Percentiles rank a stretch among this genome's conserved stretches.
phyloP scores from a whole-genome alignment of 495 filamentous ascomycete genomes.

The Barbatosphaeria neglecta region DNA sequence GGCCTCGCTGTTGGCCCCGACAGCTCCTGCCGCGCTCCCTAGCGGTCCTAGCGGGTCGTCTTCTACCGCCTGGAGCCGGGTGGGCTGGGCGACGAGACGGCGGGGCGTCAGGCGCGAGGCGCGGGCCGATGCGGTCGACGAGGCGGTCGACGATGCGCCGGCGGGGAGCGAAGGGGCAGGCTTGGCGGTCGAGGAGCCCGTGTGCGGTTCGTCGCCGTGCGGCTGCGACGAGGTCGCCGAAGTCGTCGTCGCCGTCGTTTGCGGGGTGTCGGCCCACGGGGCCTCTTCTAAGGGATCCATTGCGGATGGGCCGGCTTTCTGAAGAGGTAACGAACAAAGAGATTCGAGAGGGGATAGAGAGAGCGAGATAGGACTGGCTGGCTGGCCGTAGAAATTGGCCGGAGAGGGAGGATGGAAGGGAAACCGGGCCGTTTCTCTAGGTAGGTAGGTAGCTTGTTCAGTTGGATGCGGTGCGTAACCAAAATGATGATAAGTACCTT shows the following conservation, averaged over 20 bases:
- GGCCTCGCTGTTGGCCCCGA: conserved; percentile 56
- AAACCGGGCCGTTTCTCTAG: too few relatives aligned
- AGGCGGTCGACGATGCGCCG: conserved; percentile 22
- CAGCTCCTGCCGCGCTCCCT: conserved; percentile 36
- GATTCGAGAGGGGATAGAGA: not conserved
- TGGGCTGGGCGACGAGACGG: conserved; percentile 69
- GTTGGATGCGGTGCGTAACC: too few relatives aligned
- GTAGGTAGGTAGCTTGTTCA: too few relatives aligned
- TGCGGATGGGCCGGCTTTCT: not conserved
- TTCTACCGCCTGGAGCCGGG: conserved; percentile 76
- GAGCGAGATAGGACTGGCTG: not conserved
- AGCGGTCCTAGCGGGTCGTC: conserved; percentile 82
- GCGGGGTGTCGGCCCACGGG: conserved; percentile 24
- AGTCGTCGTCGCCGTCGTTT: conserved; percentile 4
- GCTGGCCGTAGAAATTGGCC: too few relatives aligned
- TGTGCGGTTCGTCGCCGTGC: not conserved
- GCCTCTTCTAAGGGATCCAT: conserved; percentile 16
- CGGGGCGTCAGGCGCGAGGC: conserved; percentile 42
- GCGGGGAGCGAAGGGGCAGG: conserved; percentile 10
- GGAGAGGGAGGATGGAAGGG: too few relatives aligned
- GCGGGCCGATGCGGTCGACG: conserved; percentile 27
- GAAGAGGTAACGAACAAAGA: not conserved
- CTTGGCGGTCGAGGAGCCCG: conserved; percentile 1
- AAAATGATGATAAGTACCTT: too few relatives aligned
- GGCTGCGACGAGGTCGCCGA: not conserved